Base-by-base conservation (phyloP, 306 rosid species). In the Crotalaria pallida region DNA sequence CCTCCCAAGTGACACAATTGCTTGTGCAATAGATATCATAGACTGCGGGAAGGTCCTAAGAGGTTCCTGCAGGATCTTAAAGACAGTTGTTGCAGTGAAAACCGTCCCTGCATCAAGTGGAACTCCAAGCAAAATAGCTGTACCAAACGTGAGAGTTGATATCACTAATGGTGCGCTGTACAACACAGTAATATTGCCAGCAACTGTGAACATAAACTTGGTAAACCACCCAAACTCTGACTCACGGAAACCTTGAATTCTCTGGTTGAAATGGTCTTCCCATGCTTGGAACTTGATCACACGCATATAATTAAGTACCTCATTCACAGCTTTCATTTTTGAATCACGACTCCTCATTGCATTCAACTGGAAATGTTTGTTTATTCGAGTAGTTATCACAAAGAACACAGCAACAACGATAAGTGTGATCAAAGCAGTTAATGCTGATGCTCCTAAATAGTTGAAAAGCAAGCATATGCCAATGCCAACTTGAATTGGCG, bases 261-360 rank as follows among this genome's bases (percentile, higher is more conserved):
- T 90, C 67, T 74, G 72, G 40, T 87, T 88, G 86, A 94, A 94
- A 72, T 90, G 92, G 9, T 94, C 87, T 65, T 94, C 98, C 98
- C 98, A 94, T 6, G 98, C 97, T 60, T 90, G 98, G 75, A 94
- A 94, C 91, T 94, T 94, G 68, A 94, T 94, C 67, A 90, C 98
- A 2, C 98, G 84, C 97, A 88, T 88, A 80, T 94, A 88, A 62
- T 91, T 94, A n/a, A 94, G 95, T 92, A 88, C 84, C 90, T 94
- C 98, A 62, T 90, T 94, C 12, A 92, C 91, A 17, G 98, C 96
- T 80, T 94, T 90, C 98, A 94, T 90, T 58, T 97, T 85, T 4
- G 85, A 82, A 60, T 94, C 98, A 0, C 98, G 97, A 17, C 84
- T 84, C 71, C 16, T 87, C 98, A 94, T 94, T 68, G 87, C 31